Base-by-base conservation (phyloP, 805 yeast genomes). In the Sugiyamaella marilandica region DNA sequence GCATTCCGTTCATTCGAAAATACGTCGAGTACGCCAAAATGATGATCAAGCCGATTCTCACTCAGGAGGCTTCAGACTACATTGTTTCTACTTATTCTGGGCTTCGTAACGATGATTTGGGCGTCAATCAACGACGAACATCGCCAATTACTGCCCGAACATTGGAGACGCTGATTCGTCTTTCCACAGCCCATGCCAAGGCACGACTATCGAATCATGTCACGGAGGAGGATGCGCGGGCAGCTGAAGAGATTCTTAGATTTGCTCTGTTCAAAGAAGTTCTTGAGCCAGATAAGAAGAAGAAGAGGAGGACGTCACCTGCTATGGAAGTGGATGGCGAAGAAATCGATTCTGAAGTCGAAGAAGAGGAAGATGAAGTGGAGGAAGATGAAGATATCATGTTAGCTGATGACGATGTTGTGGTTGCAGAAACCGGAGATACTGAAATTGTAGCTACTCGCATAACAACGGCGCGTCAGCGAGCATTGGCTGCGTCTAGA, bases 71-170 rank as follows among this genome's bases (percentile, higher is more conserved):
- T 1, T 79, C 90, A 9, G 85, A 83, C 50, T 79, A 84, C 67
- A 89, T 94, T 63, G 94, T 90, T 19, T 80, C 78, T 50, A 81
- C 86, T 14, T 94, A 92, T 66, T 74, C 96, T 1, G 82, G 83
- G 10, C 75, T 94, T 59, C 81, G 99, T 73, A 91, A 90, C 67
- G 85, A 83, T 63, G 86, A 83, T 59, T 53, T 70, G 21, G 62
- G 62, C 2, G 65, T 61, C 35, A 70, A 70, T 45, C 71, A 67
- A 56, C 65, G 76, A 36, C 80, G 85, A 50, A 91, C 97, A 0
- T 85, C 96, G 1, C 98, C 99, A 35, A 87, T 92, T 59, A 92
- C 99, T 1, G 96, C 98, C n/a, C 87, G 99, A 82, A 94, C 98
- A 3, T 75, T 92, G 61, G 99, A 92, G 70, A 92, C 99, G 0